Evolutionary conservation across 345 rosid genomes (phyloP).

Genomic region (Durio zibethinus): DNA sequence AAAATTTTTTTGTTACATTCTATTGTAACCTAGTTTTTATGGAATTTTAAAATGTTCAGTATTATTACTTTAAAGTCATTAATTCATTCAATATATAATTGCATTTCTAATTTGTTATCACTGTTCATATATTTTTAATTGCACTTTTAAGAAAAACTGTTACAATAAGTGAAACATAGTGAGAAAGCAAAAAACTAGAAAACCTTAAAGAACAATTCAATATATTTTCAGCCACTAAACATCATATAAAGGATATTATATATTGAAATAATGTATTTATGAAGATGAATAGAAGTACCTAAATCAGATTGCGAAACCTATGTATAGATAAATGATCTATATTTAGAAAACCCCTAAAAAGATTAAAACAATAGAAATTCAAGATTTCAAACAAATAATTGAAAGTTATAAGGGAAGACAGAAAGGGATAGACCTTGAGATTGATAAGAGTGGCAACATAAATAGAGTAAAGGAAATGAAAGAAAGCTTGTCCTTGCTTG

Average conservation of each 20-base stretch:
- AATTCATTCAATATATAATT: not conserved
- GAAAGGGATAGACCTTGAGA: slow-evolving; percentile 50
- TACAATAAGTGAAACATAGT: not conserved
- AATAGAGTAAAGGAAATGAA: slow-evolving; percentile 64
- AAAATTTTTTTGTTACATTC: not conserved
- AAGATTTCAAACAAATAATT: not conserved
- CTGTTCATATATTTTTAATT: not conserved
- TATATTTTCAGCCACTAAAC: not conserved
- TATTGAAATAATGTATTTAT: not conserved
- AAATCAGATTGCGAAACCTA: slow-evolving; percentile 72
- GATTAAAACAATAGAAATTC: not conserved
- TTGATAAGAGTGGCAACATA: slow-evolving; percentile 62
- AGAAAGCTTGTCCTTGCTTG: slow-evolving; percentile 61
- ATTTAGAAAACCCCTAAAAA: not conserved
- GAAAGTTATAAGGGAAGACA: not conserved
- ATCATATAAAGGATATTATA: not conserved
- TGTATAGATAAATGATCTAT: slow-evolving; percentile 92
- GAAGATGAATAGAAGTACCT: slow-evolving; percentile 37
- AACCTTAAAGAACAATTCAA: not conserved
- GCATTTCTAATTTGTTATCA: not conserved
- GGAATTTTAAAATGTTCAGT: not conserved
- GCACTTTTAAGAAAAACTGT: not conserved
- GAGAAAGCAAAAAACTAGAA: not conserved
- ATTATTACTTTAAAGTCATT: too few species aligned
- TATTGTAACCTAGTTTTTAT: not conserved